phyloP scores from a whole-genome alignment of 257 asterid species.

The Fraxinus cuspidata region DNA sequence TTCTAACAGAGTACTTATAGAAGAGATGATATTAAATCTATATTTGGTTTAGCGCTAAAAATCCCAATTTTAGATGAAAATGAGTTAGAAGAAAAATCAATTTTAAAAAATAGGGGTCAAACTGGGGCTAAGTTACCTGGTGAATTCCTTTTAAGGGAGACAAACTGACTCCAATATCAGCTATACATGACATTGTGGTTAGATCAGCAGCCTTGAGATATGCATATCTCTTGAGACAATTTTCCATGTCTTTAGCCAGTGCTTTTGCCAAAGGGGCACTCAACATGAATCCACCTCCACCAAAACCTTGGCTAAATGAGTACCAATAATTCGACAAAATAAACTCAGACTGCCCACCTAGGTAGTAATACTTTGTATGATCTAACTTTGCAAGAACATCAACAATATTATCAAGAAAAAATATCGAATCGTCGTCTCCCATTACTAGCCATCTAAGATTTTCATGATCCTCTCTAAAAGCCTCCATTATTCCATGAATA shows the following conservation, averaged over 20 bases:
- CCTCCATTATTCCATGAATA: slow-evolving; percentile 55
- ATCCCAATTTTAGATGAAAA: too few species aligned
- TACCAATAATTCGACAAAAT: slow-evolving; percentile 51
- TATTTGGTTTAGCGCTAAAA: too few species aligned
- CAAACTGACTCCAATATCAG: slow-evolving; percentile 58
- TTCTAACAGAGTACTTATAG: background rate
- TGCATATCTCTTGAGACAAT: slow-evolving; percentile 50
- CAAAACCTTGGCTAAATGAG: slow-evolving; percentile 63
- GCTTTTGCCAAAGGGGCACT: slow-evolving; percentile 59
- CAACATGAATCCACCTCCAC: slow-evolving; percentile 63
- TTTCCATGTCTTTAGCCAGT: slow-evolving; percentile 48
- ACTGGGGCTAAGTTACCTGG: slow-evolving; percentile 37
- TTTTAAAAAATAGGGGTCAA: too few species aligned
- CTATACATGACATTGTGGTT: slow-evolving; percentile 55
- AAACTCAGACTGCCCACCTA: slow-evolving; percentile 63
- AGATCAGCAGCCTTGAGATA: slow-evolving; percentile 45
- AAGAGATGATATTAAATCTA: too few species aligned
- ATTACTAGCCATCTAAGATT: slow-evolving; percentile 58
- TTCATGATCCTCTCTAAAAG: slow-evolving; percentile 41
- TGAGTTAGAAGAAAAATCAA: too few species aligned
- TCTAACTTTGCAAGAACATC: slow-evolving; percentile 50
- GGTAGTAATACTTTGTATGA: slow-evolving; percentile 48
- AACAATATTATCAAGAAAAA: slow-evolving; percentile 54
- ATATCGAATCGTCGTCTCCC: slow-evolving; percentile 67
- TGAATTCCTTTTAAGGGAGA: slow-evolving; percentile 65